Evolutionary conservation across 108 stramenopile species (phyloP), one percentile per base, ranked within the genome.

Genomic region (Fistulifera solaris): DNA sequence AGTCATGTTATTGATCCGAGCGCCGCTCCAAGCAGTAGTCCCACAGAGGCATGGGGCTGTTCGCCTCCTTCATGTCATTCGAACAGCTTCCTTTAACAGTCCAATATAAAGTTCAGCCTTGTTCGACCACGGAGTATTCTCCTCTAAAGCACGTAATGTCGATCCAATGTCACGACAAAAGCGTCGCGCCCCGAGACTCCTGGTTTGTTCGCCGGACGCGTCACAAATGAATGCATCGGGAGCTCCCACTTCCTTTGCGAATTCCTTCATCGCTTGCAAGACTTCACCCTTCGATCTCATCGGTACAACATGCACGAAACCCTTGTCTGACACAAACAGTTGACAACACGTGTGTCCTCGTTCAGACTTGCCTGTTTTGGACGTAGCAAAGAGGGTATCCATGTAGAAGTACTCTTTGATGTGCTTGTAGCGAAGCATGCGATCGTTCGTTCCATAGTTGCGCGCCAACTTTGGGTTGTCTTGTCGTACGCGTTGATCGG

Each of bases 1-100:
- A 3, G 68, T 73, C 14, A 77, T 7, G 27, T 60, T 62, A 49
- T 57, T 49, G 40, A 73, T 73, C 23, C 22, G 10, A 8, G 68
- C 71, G 48, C 18, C 68, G 31, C 27, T 77, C 76, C 0, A 58
- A 18, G 28, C 71, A 73, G 48, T 69, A 72, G 48, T 72, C 65
- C 75, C 76, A 77, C n/a, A 0, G 72, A 48, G 56, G 13, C 18
- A 61, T n/a, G 5, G 52, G 71, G 12, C 54, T 56, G 21, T 70
- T 1, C 10, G 43, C 46, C 7, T 55, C 59, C 7, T 41, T 23
- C 62, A 76, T 58, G 38, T 68, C 70, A 7, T 66, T 61, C 65
- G 46, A 3, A 58, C 65, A 0, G 65, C 70, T 26, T 58, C 50
- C 35, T 72, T 68, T 18, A 72, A 1, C 16, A 76, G n/a, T 1